A percentile compares a stretch with the other conserved stretches of the same genome.
phyloP scores from a whole-genome alignment of 2,329 filamentous ascomycete genomes.

The Biscogniauxia mediterranea region DNA sequence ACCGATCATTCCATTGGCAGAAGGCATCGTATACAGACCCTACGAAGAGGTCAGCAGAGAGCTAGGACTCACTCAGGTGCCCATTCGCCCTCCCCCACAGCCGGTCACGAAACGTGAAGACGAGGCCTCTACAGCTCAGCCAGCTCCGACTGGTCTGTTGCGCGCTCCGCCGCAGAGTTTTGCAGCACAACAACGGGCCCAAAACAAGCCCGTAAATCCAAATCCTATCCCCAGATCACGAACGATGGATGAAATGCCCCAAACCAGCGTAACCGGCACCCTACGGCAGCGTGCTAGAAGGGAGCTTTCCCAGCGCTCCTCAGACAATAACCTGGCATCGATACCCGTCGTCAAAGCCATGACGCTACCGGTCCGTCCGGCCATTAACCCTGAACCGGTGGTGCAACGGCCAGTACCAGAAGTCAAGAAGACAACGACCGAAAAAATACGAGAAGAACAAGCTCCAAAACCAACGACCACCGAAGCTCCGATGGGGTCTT shows the following conservation, averaged over 20 bases:
- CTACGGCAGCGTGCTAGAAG: conserved; percentile 29
- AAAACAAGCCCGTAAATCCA: conserved; percentile 43
- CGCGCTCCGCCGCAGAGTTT: conserved; percentile 62
- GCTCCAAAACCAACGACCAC: conserved; percentile 16
- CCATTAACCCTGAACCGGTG: conserved; percentile 3
- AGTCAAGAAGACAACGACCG: conserved; percentile 2
- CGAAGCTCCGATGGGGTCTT: conserved; percentile 40
- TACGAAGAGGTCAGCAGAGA: conserved; percentile 61
- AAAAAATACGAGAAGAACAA: conserved; percentile 2
- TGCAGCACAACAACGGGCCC: conserved; percentile 63
- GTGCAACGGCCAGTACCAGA: conserved; percentile 9
- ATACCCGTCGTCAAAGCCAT: conserved; percentile 17
- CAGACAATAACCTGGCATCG: conserved; percentile 22
- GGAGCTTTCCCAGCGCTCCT: conserved; percentile 28
- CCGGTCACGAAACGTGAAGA: conserved; percentile 35
- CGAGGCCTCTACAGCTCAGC: conserved; percentile 33
- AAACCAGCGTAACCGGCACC: conserved; percentile 29
- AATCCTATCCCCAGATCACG: conserved; percentile 30
- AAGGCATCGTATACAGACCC: conserved; percentile 62
- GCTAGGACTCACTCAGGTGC: conserved; percentile 39
- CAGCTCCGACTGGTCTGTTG: conserved; percentile 43
- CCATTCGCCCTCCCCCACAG: conserved; percentile 34
- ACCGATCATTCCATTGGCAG: conserved; percentile 59
- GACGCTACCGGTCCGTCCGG: conserved; percentile 8
- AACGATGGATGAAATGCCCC: conserved; percentile 32